phyloP scores from a whole-genome alignment of 305 asterid species.

The Fraxinus velutina region DNA sequence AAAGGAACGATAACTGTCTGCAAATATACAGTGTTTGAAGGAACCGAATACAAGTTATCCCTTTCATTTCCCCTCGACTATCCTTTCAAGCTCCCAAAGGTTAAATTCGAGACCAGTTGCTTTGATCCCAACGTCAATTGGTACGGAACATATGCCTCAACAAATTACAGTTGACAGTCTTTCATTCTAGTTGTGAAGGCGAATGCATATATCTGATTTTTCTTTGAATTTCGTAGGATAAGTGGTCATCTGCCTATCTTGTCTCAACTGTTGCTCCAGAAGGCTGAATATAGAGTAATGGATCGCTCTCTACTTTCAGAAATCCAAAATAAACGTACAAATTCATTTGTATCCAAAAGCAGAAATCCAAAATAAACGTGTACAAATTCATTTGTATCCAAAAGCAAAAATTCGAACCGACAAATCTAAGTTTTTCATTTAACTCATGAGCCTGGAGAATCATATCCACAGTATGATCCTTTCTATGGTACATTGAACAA shows the following conservation, averaged over 20 bases:
- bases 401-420: not conserved
- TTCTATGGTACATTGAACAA: not conserved
- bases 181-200: not conserved
- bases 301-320: not conserved
- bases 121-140: conserved; percentile 84
- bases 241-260: conserved; percentile 89
- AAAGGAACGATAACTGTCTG: conserved; percentile 83
- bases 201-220: not conserved
- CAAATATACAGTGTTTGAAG: conserved; percentile 86
- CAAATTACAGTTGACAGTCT: conserved; percentile 56
- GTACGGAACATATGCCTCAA: conserved; percentile 77
- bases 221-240: conserved; percentile 41
- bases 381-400: not conserved
- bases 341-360: not conserved
- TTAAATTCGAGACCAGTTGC: conserved; percentile 81
- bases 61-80: conserved; percentile 64
- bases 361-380: not conserved
- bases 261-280: conserved; percentile 5
- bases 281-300: not conserved
- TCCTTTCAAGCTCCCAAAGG: conserved; percentile 87
- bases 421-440: not conserved
- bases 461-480: not conserved
- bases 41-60: conserved; percentile 77
- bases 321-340: not conserved
- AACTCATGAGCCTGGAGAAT: not conserved